A percentile compares a stretch with the other conserved stretches of the same genome.
Evolutionary conservation across 139 green algal species (phyloP).

Genomic region (Volvox reticuliferus): DNA sequence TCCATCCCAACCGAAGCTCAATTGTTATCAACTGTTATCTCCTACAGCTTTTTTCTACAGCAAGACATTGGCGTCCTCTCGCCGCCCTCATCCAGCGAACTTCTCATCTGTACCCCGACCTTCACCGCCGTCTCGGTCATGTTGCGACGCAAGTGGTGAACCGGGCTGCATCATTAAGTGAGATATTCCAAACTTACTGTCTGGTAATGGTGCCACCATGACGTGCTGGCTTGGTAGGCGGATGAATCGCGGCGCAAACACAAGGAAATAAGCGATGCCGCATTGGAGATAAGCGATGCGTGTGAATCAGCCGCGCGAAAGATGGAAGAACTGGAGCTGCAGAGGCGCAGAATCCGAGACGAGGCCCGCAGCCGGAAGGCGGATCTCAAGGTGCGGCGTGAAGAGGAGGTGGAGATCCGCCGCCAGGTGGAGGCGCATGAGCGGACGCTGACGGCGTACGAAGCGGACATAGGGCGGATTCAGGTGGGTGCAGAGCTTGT

Average conservation of each 20-base stretch:
- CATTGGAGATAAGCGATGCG: neutral
- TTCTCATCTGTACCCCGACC: too few species aligned
- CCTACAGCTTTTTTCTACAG: too few species aligned
- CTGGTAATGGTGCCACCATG: too few species aligned
- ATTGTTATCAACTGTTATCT: too few species aligned
- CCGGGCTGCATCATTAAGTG: too few species aligned
- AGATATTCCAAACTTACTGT: too few species aligned
- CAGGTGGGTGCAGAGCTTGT: neutral
- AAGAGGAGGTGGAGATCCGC: conserved; percentile 34
- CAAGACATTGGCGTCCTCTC: too few species aligned
- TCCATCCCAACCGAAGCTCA: too few species aligned
- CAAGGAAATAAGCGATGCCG: neutral
- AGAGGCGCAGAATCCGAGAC: neutral
- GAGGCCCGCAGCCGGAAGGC: neutral
- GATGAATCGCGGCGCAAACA: neutral
- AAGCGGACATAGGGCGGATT: neutral
- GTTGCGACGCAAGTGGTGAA: too few species aligned
- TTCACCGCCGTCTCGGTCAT: too few species aligned
- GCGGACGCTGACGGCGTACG: neutral
- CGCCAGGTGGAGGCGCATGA: neutral
- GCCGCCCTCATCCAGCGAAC: too few species aligned
- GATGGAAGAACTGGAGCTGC: conserved; percentile 1
- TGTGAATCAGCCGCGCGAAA: neutral
- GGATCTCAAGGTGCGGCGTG: conserved; percentile 32
- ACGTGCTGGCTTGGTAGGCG: neutral